phyloP scores from a whole-genome alignment of 257 asterid species.

The Salvia hispanica region DNA sequence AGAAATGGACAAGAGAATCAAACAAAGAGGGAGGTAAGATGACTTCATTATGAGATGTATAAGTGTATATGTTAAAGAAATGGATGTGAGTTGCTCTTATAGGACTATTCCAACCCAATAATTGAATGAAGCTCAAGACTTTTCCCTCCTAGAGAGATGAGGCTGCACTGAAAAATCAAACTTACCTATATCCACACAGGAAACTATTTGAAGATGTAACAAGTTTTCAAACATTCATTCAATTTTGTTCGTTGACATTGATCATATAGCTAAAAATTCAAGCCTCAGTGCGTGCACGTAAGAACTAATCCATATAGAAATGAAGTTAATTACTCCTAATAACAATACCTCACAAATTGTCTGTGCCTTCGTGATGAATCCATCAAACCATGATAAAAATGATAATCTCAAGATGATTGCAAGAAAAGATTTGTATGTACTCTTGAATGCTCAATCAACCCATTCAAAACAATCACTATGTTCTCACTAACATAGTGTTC shows the following conservation, averaged over 20 bases:
- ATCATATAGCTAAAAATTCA: background rate
- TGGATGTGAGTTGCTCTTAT: constrained; percentile 15
- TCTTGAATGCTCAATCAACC: constrained; percentile 42
- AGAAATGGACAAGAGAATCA: constrained; percentile 30
- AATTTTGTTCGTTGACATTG: background rate
- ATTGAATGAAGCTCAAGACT: background rate
- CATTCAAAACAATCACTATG: constrained; percentile 40
- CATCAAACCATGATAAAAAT: background rate
- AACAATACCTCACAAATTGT: background rate
- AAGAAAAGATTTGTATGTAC: constrained; percentile 27
- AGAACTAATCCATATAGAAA: background rate
- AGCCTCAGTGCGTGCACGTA: background rate
- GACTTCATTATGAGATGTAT: constrained; percentile 30
- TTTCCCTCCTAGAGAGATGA: background rate
- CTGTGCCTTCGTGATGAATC: constrained; percentile 7
- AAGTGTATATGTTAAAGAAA: background rate
- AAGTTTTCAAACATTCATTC: constrained; percentile 5
- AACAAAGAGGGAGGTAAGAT: constrained; percentile 13
- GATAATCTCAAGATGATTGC: constrained; percentile 29
- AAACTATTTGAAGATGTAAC: background rate
- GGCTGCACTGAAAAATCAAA: background rate
- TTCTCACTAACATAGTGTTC: constrained; percentile 27
- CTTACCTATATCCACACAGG: background rate
- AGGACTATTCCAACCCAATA: background rate
- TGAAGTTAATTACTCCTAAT: background rate